phyloP scores from a whole-genome alignment of 345 rosid species.

The Pugionium cornutum region DNA sequence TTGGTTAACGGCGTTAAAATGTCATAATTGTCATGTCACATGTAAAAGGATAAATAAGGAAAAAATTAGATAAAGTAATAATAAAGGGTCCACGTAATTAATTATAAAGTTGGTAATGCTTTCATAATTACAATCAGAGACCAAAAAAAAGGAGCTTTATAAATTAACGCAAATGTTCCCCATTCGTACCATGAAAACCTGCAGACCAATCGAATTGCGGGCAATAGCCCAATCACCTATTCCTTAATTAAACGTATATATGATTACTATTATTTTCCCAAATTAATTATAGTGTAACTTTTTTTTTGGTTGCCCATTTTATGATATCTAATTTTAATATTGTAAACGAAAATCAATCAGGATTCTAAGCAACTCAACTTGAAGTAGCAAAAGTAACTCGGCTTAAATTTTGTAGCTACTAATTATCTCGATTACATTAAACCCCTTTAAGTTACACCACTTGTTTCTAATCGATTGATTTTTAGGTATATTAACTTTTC shows the following conservation, averaged over 20 bases:
- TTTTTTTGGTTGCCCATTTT: too few relatives aligned
- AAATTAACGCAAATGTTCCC: conserved; percentile 38
- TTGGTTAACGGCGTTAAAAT: conserved; percentile 34
- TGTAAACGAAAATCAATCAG: too few relatives aligned
- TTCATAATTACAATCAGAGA: conserved; percentile 29
- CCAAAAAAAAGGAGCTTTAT: conserved; percentile 15
- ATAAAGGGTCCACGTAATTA: conserved; percentile 1
- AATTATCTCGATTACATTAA: too few relatives aligned
- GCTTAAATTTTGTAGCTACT: too few relatives aligned
- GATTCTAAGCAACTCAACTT: too few relatives aligned
- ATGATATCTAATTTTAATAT: too few relatives aligned
- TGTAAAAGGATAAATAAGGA: background rate
- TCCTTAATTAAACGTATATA: background rate
- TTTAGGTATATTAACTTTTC: too few relatives aligned
- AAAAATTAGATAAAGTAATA: background rate
- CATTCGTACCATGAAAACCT: conserved; percentile 37
- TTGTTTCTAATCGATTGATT: too few relatives aligned
- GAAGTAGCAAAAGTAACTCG: too few relatives aligned
- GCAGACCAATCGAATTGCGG: conserved; percentile 36
- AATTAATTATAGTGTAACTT: too few relatives aligned
- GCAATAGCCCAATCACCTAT: conserved; percentile 18
- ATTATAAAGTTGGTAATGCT: conserved; percentile 22
- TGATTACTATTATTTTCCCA: too few relatives aligned
- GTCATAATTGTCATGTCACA: conserved; percentile 33
- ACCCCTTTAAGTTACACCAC: too few relatives aligned